A percentile compares a stretch with the other conserved stretches of the same genome.
Conservation (phyloP, 306 rosid species). For the Rosa rugosa region DNA sequence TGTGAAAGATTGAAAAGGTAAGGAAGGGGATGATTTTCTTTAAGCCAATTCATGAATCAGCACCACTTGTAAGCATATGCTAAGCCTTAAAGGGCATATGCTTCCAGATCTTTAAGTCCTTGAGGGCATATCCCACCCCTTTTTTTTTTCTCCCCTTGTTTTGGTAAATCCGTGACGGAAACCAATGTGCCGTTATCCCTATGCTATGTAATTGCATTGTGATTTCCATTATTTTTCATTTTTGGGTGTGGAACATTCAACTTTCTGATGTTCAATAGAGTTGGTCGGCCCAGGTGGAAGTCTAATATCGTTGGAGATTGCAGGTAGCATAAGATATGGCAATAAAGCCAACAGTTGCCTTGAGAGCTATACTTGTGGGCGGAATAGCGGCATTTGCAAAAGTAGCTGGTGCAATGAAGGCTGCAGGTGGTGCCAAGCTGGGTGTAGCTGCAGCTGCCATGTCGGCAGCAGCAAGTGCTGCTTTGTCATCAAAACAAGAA, state of each 20-base stretch:
- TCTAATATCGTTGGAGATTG: constrained; percentile 15
- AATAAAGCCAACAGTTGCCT: constrained; percentile 79
- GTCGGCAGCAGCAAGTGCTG: constrained; percentile 90
- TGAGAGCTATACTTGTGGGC: constrained; percentile 80
- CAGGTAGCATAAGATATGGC: constrained; percentile 47
- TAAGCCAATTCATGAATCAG: neutral
- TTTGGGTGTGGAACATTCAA: constrained; percentile 5
- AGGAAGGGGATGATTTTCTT: neutral
- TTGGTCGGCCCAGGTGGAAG: neutral
- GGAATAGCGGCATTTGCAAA: constrained; percentile 89
- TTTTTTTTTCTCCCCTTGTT: neutral
- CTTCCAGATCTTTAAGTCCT: neutral
- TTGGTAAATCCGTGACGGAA: neutral
- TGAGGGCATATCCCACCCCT: neutral
- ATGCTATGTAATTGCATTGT: neutral
- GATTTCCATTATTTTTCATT: neutral
- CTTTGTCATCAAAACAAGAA: constrained; percentile 65
- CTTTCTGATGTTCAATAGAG: constrained; percentile 10
- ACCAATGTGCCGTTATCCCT: neutral
- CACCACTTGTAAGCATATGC: neutral
- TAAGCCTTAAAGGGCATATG: neutral
- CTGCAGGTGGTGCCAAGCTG: constrained; percentile 78
- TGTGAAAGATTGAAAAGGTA: neutral
- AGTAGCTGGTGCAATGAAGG: constrained; percentile 71
- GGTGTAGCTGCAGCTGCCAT: constrained; percentile 81